Evolutionary conservation across 805 yeast genomes (phyloP), one percentile per base, ranked within the genome.

Genomic region (Wickerhamiella sorbophila): DNA sequence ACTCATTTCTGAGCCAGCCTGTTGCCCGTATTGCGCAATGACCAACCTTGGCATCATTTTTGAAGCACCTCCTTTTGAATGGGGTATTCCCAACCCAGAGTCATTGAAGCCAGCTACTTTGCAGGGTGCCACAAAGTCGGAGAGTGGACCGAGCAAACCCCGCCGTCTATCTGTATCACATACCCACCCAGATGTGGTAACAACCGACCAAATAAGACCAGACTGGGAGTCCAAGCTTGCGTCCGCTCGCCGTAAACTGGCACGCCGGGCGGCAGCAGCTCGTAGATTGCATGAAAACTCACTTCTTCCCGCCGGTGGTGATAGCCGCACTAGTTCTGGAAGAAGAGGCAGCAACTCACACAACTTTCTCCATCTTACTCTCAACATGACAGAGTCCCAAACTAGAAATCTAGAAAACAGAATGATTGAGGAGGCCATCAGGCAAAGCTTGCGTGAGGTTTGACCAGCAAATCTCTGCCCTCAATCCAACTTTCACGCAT

Each of bases 21-120:
- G 73, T 49, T 88, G 98, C 58, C 97, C 97, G 1, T 88, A 81
- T 57, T 88, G 98, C 64, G 94, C 94, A 1, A 77, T 79, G 63
- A 69, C 82, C 3, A 75, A 81, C 52, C 85, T 87, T 59, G 94
- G 95, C 5, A 79, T 88, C 9, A 75, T 80, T 0, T 88, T 83
- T 58, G 69, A 71, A n/a, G 78, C 88, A 1, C 80, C 72, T 4
- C 82, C 91, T 41, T 75, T 59, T 49, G 59, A 63, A 39, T 49
- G 62, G 49, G 66, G 66, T 22, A 45, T 62, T 17, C 51, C 53
- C 18, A 34, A 41, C 14, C 36, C 48, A 16, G 22, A 27, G 17
- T 18, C 27, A 17, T 31, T 36, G 22, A 5, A 14, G 8, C 18
- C 32, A 14, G 38, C 36, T 21, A 14, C 17, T 3, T 19, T 38